A percentile compares a stretch with the other conserved stretches of the same genome.
Conservation (phyloP, 2,329 filamentous ascomycete species). For the Xylaria sp. region DNA sequence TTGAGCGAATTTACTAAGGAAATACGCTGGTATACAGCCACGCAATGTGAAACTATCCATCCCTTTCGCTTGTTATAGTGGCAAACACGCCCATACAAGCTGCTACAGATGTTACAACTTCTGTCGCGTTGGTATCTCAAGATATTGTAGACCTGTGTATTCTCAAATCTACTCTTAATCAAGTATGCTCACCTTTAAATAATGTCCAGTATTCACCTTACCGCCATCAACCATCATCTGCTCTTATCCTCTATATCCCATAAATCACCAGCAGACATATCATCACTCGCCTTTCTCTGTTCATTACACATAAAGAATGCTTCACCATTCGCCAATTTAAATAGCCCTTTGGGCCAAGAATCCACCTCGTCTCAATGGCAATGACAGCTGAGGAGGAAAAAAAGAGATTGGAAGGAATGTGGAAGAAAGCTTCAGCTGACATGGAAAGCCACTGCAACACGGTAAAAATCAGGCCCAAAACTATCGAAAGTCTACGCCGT, state of each 20-base stretch:
- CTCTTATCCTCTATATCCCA: not conserved
- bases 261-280: not conserved
- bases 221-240: not conserved
- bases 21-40: too few relatives aligned
- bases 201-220: not conserved
- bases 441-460: not conserved
- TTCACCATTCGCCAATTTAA: not conserved
- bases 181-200: not conserved
- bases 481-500: not conserved
- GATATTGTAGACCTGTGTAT: not conserved
- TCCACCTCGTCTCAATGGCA: not conserved
- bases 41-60: not conserved
- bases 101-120: not conserved
- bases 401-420: not conserved
- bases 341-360: not conserved
- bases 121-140: not conserved
- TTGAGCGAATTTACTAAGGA: too few relatives aligned
- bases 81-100: conserved; percentile 2
- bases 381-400: too few relatives aligned
- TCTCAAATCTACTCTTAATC: not conserved
- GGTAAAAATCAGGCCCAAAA: not conserved
- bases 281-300: not conserved
- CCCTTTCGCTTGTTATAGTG: not conserved
- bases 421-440: not conserved
- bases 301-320: not conserved